Percentiles rank a stretch among this genome's conserved stretches.
These are phyloP conservation scores for Ormosia emarginata DNA, from an alignment of 306 rosid genomes.

Conservation along the genomic window DNA sequence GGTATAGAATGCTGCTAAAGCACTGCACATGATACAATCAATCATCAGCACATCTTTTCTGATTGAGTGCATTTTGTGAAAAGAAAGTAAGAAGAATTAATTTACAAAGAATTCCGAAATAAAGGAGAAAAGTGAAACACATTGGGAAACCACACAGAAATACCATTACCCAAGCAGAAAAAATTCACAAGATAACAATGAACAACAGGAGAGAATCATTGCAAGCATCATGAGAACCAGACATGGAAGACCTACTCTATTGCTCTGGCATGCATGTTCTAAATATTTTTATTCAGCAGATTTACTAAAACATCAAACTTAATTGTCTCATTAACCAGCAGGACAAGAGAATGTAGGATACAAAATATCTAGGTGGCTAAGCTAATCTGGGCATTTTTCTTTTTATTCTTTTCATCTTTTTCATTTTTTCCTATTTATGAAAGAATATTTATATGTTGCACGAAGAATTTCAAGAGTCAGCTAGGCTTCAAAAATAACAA, in stretches of 20 bases:
- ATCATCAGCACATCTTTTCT: slow-evolving; percentile 19
- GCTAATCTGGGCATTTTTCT: background rate
- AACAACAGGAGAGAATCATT: background rate
- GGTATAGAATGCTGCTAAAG: slow-evolving; percentile 94
- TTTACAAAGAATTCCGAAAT: background rate
- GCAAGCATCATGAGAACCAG: slow-evolving; percentile 16
- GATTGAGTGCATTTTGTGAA: slow-evolving; percentile 1
- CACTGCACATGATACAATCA: slow-evolving; percentile 56
- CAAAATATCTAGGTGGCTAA: background rate
- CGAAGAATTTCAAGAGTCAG: background rate
- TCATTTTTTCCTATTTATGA: background rate
- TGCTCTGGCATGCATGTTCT: background rate
- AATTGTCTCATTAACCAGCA: slow-evolving; percentile 3
- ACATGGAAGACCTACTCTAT: background rate
- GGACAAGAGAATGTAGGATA: slow-evolving; percentile 1
- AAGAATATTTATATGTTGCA: slow-evolving; percentile 11
- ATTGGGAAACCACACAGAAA: slow-evolving; percentile 1
- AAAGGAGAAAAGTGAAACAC: background rate
- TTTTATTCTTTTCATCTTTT: background rate
- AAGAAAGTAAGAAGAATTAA: background rate
- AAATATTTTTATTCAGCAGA: slow-evolving; percentile 5
- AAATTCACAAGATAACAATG: background rate
- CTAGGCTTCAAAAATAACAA: slow-evolving; percentile 24
- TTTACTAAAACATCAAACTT: background rate
- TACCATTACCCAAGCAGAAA: background rate